These are phyloP conservation scores for Starmera caribaea DNA, from an alignment of 805 yeast species.

Conservation along the genomic window DNA sequence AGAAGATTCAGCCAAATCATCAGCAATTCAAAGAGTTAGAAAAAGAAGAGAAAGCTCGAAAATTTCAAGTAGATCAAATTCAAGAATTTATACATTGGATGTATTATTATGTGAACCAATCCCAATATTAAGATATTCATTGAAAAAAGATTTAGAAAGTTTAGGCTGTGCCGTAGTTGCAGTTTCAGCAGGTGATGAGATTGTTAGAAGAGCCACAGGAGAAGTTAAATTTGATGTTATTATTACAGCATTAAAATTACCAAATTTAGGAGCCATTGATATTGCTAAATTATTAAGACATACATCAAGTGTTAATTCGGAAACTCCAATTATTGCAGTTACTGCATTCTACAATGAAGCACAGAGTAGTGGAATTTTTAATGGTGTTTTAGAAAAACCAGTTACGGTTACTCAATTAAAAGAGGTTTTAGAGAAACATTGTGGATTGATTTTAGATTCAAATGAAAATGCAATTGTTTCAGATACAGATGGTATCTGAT, in stretches of 20 bases:
- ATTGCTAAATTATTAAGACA: slow-evolving; percentile 65
- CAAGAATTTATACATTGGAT: slow-evolving; percentile 35
- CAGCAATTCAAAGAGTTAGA: slow-evolving; percentile 42
- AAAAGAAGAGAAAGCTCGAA: slow-evolving; percentile 44
- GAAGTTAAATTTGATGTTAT: slow-evolving; percentile 79
- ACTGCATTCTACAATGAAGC: slow-evolving; percentile 71
- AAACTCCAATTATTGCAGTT: slow-evolving; percentile 68
- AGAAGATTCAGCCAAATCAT: slow-evolving; percentile 39
- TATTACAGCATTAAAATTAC: slow-evolving; percentile 60
- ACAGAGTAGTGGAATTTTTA: slow-evolving; percentile 34
- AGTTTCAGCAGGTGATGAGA: slow-evolving; percentile 72
- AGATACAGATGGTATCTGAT: slow-evolving; percentile 28
- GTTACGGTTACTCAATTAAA: slow-evolving; percentile 16
- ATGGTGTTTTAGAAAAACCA: slow-evolving; percentile 71
- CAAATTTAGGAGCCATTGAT: slow-evolving; percentile 63
- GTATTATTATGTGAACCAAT: slow-evolving; percentile 81
- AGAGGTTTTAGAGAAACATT: slow-evolving; percentile 14
- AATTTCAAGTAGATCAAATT: slow-evolving; percentile 14
- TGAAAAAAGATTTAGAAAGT: slow-evolving; percentile 51
- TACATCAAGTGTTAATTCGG: slow-evolving; percentile 69
- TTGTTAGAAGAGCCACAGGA: slow-evolving; percentile 73
- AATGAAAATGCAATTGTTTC: slow-evolving; percentile 17
- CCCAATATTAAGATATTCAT: slow-evolving; percentile 67
- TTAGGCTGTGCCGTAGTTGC: slow-evolving; percentile 75
- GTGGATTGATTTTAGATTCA: slow-evolving; percentile 13